Conservation (phyloP, 768 basidiomycete genomes). For the Zangia roseola region DNA sequence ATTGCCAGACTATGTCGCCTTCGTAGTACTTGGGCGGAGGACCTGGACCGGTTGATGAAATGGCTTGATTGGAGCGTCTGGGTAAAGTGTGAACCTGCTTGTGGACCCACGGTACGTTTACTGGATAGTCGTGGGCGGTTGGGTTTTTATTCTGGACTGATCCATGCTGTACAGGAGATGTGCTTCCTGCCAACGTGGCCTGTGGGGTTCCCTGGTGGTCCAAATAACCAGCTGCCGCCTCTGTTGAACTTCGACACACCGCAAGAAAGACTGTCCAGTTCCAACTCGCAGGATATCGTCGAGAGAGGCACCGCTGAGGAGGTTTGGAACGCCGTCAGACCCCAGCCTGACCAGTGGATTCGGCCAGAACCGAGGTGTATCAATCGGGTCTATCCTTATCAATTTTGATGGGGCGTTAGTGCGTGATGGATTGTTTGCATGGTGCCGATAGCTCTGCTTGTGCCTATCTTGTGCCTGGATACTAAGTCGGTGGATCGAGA, state of each 20-base stretch:
- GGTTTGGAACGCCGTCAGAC: not conserved
- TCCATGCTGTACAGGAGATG: slow-evolving; percentile 1
- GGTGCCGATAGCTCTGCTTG: too few species aligned
- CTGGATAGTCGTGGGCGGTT: too few species aligned
- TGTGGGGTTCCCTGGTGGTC: too few species aligned
- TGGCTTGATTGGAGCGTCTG: slow-evolving; percentile 54
- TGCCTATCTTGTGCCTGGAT: too few species aligned
- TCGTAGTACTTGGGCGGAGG: slow-evolving; percentile 32
- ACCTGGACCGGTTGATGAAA: slow-evolving; percentile 35
- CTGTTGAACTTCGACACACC: not conserved
- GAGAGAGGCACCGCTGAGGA: not conserved
- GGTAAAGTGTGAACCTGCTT: slow-evolving; percentile 45
- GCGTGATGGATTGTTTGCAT: too few species aligned
- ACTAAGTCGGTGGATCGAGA: too few species aligned
- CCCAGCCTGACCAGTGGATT: not conserved
- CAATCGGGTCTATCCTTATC: not conserved
- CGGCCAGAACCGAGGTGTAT: not conserved
- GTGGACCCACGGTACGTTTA: slow-evolving; percentile 40
- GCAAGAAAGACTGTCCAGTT: not conserved
- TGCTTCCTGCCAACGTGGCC: too few species aligned
- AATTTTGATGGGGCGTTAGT: not conserved
- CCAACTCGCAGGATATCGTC: not conserved
- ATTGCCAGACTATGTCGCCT: not conserved
- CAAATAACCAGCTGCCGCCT: too few species aligned
- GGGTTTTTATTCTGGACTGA: not conserved